phyloP scores from a whole-genome alignment of 805 yeast genomes.

The Metschnikowia cubensis region DNA sequence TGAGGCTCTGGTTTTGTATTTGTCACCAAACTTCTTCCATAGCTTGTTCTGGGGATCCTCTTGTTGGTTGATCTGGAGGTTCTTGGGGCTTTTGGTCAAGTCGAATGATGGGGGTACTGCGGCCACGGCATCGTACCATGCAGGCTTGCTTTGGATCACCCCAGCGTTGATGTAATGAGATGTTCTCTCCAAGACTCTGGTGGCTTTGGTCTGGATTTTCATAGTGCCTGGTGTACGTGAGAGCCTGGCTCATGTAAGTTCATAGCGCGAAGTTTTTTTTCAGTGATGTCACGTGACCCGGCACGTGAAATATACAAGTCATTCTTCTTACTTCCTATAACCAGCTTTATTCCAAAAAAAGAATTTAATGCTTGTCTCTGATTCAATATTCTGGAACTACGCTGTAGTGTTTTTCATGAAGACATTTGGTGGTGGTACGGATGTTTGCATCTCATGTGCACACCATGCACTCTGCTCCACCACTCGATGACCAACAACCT shows the following conservation, averaged over 20 bases:
- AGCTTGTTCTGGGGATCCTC: conserved; percentile 26
- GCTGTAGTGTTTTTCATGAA: too few relatives aligned
- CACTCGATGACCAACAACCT: neutral
- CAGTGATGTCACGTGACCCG: conserved; percentile 5
- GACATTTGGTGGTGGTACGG: neutral
- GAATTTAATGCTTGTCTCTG: too few relatives aligned
- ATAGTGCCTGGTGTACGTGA: conserved; percentile 27
- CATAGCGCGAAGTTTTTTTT: conserved; percentile 4
- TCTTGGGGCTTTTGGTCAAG: conserved; percentile 45
- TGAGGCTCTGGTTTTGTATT: conserved; percentile 47
- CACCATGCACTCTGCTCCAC: neutral
- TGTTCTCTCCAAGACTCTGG: conserved; percentile 73
- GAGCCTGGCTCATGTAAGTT: neutral
- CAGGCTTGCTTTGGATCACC: conserved; percentile 67
- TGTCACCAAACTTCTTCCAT: conserved; percentile 16
- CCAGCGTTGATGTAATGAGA: conserved; percentile 72
- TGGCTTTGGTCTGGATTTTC: conserved; percentile 67
- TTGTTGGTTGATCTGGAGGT: conserved; percentile 24
- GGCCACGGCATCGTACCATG: conserved; percentile 85
- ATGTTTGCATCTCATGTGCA: neutral
- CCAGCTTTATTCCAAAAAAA: too few relatives aligned
- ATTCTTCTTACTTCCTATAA: too few relatives aligned
- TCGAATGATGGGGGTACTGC: conserved; percentile 74
- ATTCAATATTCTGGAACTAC: too few relatives aligned
- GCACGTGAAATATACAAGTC: neutral